A percentile compares a stretch with the other conserved stretches of the same genome.
Conservation (phyloP, 495 filamentous ascomycete genomes). For the Annulohypoxylon nitens region DNA sequence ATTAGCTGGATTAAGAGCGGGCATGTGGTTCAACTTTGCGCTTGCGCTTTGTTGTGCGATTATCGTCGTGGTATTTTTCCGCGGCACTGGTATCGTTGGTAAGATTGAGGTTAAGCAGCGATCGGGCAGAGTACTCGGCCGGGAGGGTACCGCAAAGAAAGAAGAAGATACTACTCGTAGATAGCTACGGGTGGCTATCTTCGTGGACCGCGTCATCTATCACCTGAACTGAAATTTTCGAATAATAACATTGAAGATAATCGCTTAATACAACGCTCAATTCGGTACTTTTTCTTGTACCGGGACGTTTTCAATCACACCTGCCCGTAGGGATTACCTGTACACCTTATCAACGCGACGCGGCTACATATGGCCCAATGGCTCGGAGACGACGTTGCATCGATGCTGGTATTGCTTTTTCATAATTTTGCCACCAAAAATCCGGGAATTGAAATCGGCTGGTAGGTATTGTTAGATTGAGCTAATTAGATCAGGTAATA, state of each 20-base stretch:
- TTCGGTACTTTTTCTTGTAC: constrained; percentile 34
- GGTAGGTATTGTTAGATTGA: constrained; percentile 11
- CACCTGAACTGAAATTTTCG: constrained; percentile 1
- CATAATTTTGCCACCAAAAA: not conserved
- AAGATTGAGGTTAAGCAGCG: constrained; percentile 47
- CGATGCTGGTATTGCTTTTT: not conserved
- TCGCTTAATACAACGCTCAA: constrained; percentile 4
- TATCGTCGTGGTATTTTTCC: constrained; percentile 58
- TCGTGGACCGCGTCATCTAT: not conserved
- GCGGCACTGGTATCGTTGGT: constrained; percentile 61
- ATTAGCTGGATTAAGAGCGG: constrained; percentile 64
- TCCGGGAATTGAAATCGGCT: constrained; percentile 18
- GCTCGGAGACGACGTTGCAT: constrained; percentile 15
- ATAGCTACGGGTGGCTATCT: constrained; percentile 14
- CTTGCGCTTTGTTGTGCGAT: constrained; percentile 53
- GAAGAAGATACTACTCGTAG: constrained; percentile 17
- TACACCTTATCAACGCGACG: constrained; percentile 20
- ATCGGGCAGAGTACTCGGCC: constrained; percentile 3
- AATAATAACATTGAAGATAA: not conserved
- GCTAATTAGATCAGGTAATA: not conserved
- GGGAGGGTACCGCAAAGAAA: constrained; percentile 23
- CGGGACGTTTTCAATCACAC: constrained; percentile 20
- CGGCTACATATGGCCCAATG: not conserved
- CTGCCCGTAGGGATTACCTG: constrained; percentile 5
- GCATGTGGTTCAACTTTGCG: constrained; percentile 67